Base-by-base conservation (phyloP, 139 green algal species). In the Micromonas pusilla region DNA sequence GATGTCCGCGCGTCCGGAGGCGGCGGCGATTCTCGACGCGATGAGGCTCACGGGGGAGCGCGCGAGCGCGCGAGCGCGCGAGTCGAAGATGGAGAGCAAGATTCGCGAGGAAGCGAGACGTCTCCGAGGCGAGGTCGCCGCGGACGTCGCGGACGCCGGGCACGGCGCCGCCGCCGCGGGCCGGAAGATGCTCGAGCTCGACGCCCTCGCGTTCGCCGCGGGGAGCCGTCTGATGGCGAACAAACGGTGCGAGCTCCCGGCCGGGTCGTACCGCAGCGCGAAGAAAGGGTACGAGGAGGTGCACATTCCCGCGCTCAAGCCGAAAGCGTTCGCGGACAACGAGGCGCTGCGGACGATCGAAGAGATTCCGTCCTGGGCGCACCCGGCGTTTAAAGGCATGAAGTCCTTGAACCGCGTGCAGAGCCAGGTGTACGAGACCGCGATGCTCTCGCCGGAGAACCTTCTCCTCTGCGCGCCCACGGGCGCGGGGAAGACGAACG, bases 251-350 rank as follows among this genome's bases (percentile, higher is more conserved):
- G 80, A 86, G 76, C 87, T 97, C 78, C 93, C 93, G 13, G 80
- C 88, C 70, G 90, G 89, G 20, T 91, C 87, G 6, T 94, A 89
- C 72, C 84, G 90, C 64, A 87, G 81, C 6, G 67, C 84, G 85
- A 95, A 89, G 82, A 96, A 97, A 84, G 94, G 93, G 0, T 98
- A 97, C 60, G 94, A 98, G 81, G 94, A 98, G 88, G 92, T 99
- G 36, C 91, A 97, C 80, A 90, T 99, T 73, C 95, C 95, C 0
- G 91, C 94, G 0, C 74, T 96, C 3, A 97, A 97, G 84, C 88
- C 91, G 45, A 96, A 96, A 86, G 89, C 95, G 0, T 96, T 96
- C 75, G 87, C 39, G 25, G 81, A 93, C 21, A 57, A 71, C 16
- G 80, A 89, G 66, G 52, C 75, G 72, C 74, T 88, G n/a, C 53